Conservation (phyloP, 192 early-diverging fungal genomes). For the Coemansia sp. region DNA sequence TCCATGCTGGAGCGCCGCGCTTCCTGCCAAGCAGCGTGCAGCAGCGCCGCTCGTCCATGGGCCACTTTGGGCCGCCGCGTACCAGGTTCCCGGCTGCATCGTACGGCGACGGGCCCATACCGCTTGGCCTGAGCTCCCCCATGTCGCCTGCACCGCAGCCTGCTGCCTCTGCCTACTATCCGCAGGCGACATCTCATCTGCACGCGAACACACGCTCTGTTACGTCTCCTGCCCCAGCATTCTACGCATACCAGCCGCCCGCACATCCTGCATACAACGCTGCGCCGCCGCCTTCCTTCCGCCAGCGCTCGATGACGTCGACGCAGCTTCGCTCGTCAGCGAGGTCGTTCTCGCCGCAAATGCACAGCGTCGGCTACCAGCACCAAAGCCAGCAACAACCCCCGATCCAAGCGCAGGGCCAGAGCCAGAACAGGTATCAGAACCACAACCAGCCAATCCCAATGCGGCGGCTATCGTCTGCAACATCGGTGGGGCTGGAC, state of each 20-base stretch:
- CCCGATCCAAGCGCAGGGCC: not conserved
- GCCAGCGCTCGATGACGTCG: constrained; percentile 35
- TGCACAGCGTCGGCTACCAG: not conserved
- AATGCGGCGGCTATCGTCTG: not conserved
- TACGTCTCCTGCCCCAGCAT: constrained; percentile 5
- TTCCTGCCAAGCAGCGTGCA: constrained; percentile 10
- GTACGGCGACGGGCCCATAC: constrained; percentile 11
- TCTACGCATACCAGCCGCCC: constrained; percentile 1
- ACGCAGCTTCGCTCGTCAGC: constrained; percentile 21
- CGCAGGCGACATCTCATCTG: not conserved
- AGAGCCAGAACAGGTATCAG: not conserved
- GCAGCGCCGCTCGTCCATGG: constrained; percentile 19
- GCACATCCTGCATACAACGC: constrained; percentile 1
- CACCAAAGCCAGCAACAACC: not conserved
- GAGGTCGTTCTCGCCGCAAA: constrained; percentile 22
- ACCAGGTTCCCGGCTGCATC: constrained; percentile 1
- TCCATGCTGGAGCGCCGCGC: constrained; percentile 9
- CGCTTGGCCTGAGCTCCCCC: constrained; percentile 18
- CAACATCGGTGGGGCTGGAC: constrained; percentile 7
- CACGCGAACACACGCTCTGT: not conserved
- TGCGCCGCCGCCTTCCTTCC: constrained; percentile 20
- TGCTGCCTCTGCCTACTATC: not conserved
- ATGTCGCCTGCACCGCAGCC: constrained; percentile 10
- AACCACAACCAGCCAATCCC: not conserved
- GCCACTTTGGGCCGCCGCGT: constrained; percentile 8